These are phyloP conservation scores for Endotrypanum monterogeii DNA, from an alignment of 208 protist species.

Conservation along the genomic window DNA sequence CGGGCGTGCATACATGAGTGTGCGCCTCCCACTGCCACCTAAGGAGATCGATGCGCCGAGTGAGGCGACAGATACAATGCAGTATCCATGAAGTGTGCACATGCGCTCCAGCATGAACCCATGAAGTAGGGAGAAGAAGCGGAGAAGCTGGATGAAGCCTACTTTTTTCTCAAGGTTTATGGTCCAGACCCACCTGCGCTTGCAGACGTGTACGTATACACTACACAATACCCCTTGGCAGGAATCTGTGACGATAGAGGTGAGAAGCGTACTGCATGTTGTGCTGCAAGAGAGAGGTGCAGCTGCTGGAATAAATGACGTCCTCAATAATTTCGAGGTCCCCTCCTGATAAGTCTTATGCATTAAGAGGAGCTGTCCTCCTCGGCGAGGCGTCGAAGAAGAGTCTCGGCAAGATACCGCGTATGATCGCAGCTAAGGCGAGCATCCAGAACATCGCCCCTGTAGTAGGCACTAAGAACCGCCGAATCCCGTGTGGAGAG, in stretches of 20 bases:
- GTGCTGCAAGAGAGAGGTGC: neutral
- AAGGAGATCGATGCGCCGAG: neutral
- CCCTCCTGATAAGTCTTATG: too few species aligned
- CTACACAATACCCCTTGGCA: too few species aligned
- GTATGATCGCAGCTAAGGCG: slow-evolving; percentile 65
- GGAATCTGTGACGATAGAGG: neutral
- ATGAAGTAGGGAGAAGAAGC: neutral
- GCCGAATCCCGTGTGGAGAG: slow-evolving; percentile 82
- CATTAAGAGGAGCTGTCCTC: neutral
- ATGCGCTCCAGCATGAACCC: neutral
- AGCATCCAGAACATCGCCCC: slow-evolving; percentile 49
- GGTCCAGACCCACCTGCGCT: neutral
- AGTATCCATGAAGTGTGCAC: too few species aligned
- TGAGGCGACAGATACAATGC: neutral
- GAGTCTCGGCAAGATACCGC: slow-evolving; percentile 73
- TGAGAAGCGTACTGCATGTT: neutral
- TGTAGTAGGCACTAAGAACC: slow-evolving; percentile 57
- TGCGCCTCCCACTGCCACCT: neutral
- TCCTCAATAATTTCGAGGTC: too few species aligned
- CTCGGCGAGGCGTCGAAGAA: slow-evolving; percentile 49
- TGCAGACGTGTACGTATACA: neutral
- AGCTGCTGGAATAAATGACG: neutral
- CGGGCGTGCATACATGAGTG: too few species aligned
- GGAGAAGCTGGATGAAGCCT: neutral
- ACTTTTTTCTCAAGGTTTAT: neutral